phyloP scores from a whole-genome alignment of 495 filamentous ascomycete species.

The Penicillium egyptiacum region DNA sequence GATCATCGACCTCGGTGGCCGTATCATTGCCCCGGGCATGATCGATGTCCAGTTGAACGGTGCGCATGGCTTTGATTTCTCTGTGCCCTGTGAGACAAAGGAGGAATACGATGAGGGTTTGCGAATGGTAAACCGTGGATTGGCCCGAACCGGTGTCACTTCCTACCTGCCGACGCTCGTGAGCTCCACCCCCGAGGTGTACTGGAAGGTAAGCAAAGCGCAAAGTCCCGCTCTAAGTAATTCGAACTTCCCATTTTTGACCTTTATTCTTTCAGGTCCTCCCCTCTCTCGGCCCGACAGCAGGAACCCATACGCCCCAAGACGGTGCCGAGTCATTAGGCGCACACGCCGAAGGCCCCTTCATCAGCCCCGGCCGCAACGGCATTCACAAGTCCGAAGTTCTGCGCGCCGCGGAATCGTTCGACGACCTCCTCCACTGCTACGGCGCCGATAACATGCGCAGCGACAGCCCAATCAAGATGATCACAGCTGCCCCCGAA shows the following conservation, averaged over 20 bases:
- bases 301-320: conserved; percentile 38
- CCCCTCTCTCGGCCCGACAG: conserved; percentile 70
- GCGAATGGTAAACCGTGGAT: conserved; percentile 61
- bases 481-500: conserved; percentile 82
- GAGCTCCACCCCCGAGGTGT: conserved; percentile 67
- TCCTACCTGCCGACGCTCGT: conserved; percentile 76
- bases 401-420: conserved; percentile 51
- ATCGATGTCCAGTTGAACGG: conserved; percentile 88
- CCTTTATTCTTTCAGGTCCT: conserved; percentile 51
- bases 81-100: conserved; percentile 62
- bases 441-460: conserved; percentile 67
- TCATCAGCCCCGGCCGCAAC: conserved; percentile 68
- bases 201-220: conserved; percentile 52
- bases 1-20: conserved; percentile 70
- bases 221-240: background rate
- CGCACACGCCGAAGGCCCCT: conserved; percentile 83
- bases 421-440: conserved; percentile 60
- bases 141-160: conserved; percentile 77
- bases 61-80: conserved; percentile 84
- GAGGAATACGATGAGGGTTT: conserved; percentile 65
- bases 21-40: conserved; percentile 76
- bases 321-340: conserved; percentile 78
- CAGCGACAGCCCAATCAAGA: conserved; percentile 52
- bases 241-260: background rate
- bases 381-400: conserved; percentile 70